These are phyloP conservation scores for Barnettozyma salicaria DNA, from an alignment of 805 yeast genomes.

Conservation along the genomic window DNA sequence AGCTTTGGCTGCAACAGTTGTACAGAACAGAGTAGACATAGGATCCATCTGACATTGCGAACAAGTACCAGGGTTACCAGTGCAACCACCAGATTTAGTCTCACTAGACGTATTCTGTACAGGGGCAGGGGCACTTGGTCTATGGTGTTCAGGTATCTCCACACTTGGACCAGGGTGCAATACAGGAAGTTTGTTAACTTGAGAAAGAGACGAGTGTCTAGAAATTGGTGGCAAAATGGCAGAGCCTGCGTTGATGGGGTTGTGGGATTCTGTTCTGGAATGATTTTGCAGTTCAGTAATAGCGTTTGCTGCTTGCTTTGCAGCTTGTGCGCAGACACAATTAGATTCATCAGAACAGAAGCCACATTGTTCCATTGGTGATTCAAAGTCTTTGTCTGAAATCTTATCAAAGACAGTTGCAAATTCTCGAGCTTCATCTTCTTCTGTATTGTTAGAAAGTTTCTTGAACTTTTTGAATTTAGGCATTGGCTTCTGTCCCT, in stretches of 20 bases:
- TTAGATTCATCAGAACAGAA: conserved; percentile 90
- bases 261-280: conserved; percentile 18
- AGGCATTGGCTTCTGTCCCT: no score
- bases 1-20: conserved; percentile 62
- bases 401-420: conserved; percentile 19
- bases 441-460: conserved; percentile 1
- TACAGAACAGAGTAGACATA: conserved; percentile 81
- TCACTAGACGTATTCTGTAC: conserved; percentile 10
- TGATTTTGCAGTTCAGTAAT: conserved; percentile 25
- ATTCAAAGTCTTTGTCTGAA: conserved; percentile 35
- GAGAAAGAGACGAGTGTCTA: conserved; percentile 23
- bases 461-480: conserved; percentile 19
- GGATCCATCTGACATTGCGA: conserved; percentile 80
- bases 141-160: conserved; percentile 36
- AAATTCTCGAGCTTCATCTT: conserved; percentile 19
- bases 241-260: conserved; percentile 23
- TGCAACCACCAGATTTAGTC: conserved; percentile 42
- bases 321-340: conserved; percentile 83
- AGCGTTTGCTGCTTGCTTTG: conserved; percentile 36
- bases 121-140: conserved; percentile 26
- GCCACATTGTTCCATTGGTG: conserved; percentile 75
- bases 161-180: conserved; percentile 60
- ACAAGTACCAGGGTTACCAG: conserved; percentile 88
- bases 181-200: conserved; percentile 44
- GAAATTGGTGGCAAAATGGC: conserved; percentile 35